Conservation (phyloP, 2,329 filamentous ascomycete genomes). For the Colletotrichum sp. region DNA sequence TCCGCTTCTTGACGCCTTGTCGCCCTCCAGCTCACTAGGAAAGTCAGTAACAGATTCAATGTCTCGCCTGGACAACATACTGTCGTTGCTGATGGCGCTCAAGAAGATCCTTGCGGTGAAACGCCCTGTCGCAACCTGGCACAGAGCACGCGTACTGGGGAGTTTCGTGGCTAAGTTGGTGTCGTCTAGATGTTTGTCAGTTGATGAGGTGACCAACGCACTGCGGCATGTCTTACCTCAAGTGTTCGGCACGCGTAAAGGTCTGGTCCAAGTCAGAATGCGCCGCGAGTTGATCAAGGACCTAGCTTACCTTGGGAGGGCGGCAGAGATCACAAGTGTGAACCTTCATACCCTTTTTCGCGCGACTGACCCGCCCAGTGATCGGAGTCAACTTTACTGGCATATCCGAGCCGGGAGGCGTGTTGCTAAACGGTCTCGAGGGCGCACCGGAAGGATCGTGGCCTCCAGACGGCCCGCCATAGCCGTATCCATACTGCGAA, state of each 20-base stretch:
- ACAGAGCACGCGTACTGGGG: conserved; percentile 56
- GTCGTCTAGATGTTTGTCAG: conserved; percentile 48
- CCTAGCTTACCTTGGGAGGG: conserved; percentile 50
- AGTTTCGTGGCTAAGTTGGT: conserved; percentile 63
- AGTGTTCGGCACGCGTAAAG: conserved; percentile 66
- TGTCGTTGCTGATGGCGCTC: conserved; percentile 60
- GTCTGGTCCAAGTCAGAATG: conserved; percentile 43
- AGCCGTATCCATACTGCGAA: conserved; percentile 24
- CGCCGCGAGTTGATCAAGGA: not conserved
- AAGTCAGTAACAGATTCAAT: not conserved
- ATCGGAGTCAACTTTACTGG: conserved; percentile 60
- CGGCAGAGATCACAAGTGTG: conserved; percentile 58
- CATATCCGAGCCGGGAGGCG: conserved; percentile 34
- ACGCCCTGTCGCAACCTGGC: conserved; percentile 59
- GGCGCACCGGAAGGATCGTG: conserved; percentile 29
- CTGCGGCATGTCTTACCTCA: conserved; percentile 48
- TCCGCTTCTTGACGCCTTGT: conserved; percentile 10
- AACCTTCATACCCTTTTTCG: conserved; percentile 63
- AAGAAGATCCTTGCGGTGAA: conserved; percentile 63
- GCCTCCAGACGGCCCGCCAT: conserved; percentile 25
- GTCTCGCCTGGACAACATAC: conserved; percentile 35
- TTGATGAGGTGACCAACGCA: not conserved
- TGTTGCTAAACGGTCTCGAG: conserved; percentile 46
- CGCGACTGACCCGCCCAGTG: conserved; percentile 60
- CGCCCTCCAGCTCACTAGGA: conserved; percentile 20